Conservation (phyloP, 129 eudicot genomes). For the Flaveria robusta region DNA sequence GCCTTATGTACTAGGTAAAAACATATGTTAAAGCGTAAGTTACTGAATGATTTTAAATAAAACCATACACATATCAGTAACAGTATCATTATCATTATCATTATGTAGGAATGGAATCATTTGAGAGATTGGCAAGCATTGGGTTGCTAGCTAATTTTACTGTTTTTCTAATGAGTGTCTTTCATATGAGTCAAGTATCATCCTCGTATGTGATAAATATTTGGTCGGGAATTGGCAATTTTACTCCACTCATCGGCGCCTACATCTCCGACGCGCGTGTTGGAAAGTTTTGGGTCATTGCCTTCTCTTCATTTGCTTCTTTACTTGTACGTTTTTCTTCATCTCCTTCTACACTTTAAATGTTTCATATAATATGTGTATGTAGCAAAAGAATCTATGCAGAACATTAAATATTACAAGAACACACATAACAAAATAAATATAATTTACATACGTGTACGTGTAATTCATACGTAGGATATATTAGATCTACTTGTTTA, state of each 20-base stretch:
- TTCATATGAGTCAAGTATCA: slow-evolving; percentile 65
- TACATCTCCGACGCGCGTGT: slow-evolving; percentile 65
- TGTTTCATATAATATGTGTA: no score
- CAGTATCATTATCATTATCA: no score
- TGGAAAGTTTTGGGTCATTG: slow-evolving; percentile 75
- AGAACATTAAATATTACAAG: no score
- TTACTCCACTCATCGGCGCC: slow-evolving; percentile 79
- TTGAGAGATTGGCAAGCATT: slow-evolving; percentile 75
- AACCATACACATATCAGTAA: neutral
- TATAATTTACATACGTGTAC: no score
- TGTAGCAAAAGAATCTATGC: no score
- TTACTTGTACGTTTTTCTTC: slow-evolving; percentile 45
- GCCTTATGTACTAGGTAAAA: slow-evolving; percentile 68
- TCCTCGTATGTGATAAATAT: slow-evolving; percentile 65
- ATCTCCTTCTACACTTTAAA: neutral
- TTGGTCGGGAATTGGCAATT: slow-evolving; percentile 64
- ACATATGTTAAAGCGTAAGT: neutral
- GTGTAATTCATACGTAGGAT: no score
- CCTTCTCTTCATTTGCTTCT: slow-evolving; percentile 57
- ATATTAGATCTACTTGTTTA: no score
- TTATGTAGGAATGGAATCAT: slow-evolving; percentile 76
- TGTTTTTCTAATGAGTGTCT: slow-evolving; percentile 60
- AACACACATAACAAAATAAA: no score
- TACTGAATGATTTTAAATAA: no score
- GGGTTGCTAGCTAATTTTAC: slow-evolving; percentile 73